Percentiles rank a stretch among this genome's conserved stretches.
Conservation (phyloP, 306 rosid genomes). For the Quercus engelmannii region DNA sequence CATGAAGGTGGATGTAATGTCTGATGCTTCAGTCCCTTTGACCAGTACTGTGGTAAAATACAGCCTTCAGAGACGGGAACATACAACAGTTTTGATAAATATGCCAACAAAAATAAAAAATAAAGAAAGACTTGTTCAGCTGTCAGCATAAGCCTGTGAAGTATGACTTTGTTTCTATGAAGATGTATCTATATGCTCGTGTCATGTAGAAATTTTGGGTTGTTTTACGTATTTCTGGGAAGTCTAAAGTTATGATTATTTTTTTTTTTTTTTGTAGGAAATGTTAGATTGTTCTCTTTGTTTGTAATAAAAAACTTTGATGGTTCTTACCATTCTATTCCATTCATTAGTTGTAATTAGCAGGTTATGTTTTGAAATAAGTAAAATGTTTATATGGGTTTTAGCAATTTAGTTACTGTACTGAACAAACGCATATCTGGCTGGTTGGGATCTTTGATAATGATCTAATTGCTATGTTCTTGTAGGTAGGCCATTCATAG, state of each 20-base stretch:
- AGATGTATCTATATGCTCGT: conserved; percentile 9
- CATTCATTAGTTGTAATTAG: not conserved
- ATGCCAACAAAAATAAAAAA: conserved; percentile 29
- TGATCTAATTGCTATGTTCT: not conserved
- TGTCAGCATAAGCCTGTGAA: conserved; percentile 19
- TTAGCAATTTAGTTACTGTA: not conserved
- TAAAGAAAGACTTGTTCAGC: not conserved
- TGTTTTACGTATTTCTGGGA: not conserved
- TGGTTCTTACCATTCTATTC: not conserved
- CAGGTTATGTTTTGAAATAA: not conserved
- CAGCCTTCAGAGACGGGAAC: conserved; percentile 13
- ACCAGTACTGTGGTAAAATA: not conserved
- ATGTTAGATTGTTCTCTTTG: not conserved
- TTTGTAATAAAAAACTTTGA: not conserved
- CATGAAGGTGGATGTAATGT: conserved; percentile 6
- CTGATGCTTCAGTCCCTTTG: conserved; percentile 14
- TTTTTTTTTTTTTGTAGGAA: not conserved
- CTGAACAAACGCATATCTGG: not conserved
- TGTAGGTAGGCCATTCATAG: not conserved
- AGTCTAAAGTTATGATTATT: not conserved
- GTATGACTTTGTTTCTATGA: conserved; percentile 20
- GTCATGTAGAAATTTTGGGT: conserved; percentile 12
- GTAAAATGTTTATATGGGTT: not conserved
- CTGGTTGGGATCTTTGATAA: not conserved
- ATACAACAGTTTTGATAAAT: conserved; percentile 22